A percentile compares a stretch with the other conserved stretches of the same genome.
Conservation (phyloP, 2,329 filamentous ascomycete genomes). For the Microcyclospora tardicrescens region DNA sequence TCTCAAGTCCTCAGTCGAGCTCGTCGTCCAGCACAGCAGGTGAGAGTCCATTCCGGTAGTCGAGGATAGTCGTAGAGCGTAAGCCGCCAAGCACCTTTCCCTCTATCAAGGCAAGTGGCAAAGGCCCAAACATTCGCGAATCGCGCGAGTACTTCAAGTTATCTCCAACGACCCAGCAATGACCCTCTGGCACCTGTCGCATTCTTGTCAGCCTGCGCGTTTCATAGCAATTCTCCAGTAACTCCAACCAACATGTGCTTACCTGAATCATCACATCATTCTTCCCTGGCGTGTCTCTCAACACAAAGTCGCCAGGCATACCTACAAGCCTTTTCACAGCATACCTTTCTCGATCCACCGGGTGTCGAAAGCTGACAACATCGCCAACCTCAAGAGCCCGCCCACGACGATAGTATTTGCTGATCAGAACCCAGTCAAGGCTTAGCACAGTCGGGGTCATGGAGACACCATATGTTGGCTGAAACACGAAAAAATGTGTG, state of each 20-base stretch:
- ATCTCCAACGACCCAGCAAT: slow-evolving; percentile 85
- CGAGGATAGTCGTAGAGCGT: no score
- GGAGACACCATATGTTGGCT: slow-evolving; percentile 55
- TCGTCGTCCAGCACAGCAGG: no score
- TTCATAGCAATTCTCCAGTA: neutral
- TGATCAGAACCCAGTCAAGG: slow-evolving; percentile 52
- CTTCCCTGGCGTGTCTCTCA: slow-evolving; percentile 46
- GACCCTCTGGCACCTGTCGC: slow-evolving; percentile 67
- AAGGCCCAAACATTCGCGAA: slow-evolving; percentile 71
- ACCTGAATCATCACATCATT: slow-evolving; percentile 52
- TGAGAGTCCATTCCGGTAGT: no score
- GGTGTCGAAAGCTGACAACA: slow-evolving; percentile 65
- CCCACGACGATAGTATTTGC: slow-evolving; percentile 55
- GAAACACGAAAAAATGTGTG: slow-evolving; percentile 47
- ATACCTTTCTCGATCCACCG: slow-evolving; percentile 38
- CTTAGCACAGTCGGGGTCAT: slow-evolving; percentile 79
- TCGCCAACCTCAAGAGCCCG: slow-evolving; percentile 64
- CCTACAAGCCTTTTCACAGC: slow-evolving; percentile 64
- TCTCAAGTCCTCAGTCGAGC: no score
- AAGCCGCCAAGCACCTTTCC: slow-evolving; percentile 50
- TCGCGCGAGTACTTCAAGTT: slow-evolving; percentile 75
- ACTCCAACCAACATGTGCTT: slow-evolving; percentile 1
- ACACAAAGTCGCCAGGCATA: slow-evolving; percentile 54
- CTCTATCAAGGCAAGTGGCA: slow-evolving; percentile 71
- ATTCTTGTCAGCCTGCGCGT: neutral